A percentile compares a stretch with the other conserved stretches of the same genome.
phyloP scores from a whole-genome alignment of 208 protist genomes.

The Blechomonas ayalai region DNA sequence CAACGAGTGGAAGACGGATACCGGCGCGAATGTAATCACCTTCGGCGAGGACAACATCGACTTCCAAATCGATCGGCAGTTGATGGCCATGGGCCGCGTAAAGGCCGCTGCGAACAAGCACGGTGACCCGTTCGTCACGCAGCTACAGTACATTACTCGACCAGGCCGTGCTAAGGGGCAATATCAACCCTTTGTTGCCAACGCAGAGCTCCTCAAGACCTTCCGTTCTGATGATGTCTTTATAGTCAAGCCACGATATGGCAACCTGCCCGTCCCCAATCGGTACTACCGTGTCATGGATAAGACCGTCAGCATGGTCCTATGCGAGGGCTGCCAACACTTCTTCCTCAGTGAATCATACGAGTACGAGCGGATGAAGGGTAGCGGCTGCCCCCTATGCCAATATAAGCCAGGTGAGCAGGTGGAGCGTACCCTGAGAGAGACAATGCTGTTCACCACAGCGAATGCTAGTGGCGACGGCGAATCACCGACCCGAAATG shows the following conservation, averaged over 20 bases:
- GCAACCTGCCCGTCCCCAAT: slow-evolving; percentile 52
- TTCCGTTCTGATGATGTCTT: slow-evolving; percentile 85
- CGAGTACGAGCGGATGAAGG: slow-evolving; percentile 86
- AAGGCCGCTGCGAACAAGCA: slow-evolving; percentile 53
- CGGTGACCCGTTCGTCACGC: slow-evolving; percentile 85
- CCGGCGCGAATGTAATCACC: slow-evolving; percentile 79
- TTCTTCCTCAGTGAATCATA: slow-evolving; percentile 91
- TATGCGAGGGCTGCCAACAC: slow-evolving; percentile 91
- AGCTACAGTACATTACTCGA: slow-evolving; percentile 76
- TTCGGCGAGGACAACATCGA: slow-evolving; percentile 88
- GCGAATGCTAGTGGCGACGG: too few species aligned
- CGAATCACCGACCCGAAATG: too few species aligned
- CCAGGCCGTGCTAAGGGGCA: slow-evolving; percentile 47
- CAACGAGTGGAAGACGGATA: slow-evolving; percentile 52
- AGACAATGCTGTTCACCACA: slow-evolving; percentile 52
- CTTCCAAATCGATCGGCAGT: slow-evolving; percentile 76
- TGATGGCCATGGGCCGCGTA: slow-evolving; percentile 64
- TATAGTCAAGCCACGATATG: slow-evolving; percentile 71
- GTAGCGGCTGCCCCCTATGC: slow-evolving; percentile 86
- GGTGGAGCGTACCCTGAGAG: slow-evolving; percentile 42
- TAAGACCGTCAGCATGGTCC: slow-evolving; percentile 52
- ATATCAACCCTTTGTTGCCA: slow-evolving; percentile 85
- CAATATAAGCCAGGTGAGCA: slow-evolving; percentile 57
- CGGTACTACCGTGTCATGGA: slow-evolving; percentile 90
- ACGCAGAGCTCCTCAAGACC: slow-evolving; percentile 64